Conservation (phyloP, 2,329 filamentous ascomycete genomes). For the Triangularia verruculosa region DNA sequence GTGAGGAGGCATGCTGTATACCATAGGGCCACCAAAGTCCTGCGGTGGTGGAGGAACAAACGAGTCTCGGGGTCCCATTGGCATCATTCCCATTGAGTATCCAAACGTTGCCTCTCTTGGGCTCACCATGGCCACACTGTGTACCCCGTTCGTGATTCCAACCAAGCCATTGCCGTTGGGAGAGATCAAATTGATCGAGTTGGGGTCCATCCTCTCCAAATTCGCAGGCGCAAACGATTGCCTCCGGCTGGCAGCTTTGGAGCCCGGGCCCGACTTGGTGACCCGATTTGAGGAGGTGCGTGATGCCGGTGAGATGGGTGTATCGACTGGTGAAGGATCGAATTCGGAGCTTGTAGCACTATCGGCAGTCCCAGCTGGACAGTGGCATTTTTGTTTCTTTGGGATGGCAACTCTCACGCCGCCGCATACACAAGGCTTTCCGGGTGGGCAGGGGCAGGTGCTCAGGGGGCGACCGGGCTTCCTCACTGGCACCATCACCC, state of each 20-base stretch:
- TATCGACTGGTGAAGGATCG: conserved; percentile 29
- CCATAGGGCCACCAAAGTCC: conserved; percentile 6
- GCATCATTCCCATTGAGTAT: conserved; percentile 7
- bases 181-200: conserved; percentile 47
- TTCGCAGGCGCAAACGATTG: conserved; percentile 48
- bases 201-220: conserved; percentile 53
- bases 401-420: conserved; percentile 64
- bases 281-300: conserved; percentile 43
- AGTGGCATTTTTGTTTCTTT: conserved; percentile 55
- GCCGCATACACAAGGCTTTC: conserved; percentile 59
- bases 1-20: conserved; percentile 3
- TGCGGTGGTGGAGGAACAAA: conserved; percentile 12
- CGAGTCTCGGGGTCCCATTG: conserved; percentile 10
- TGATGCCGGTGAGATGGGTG: conserved; percentile 37
- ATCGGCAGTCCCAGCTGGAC: conserved; percentile 31
- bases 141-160: conserved; percentile 25
- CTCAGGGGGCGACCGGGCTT: conserved; percentile 70
- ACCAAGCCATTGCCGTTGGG: conserved; percentile 23
- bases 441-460: conserved; percentile 63
- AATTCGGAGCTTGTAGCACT: conserved; percentile 26
- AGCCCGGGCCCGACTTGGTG: conserved; percentile 40
- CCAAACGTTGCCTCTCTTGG: conserved; percentile 10
- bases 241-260: conserved; percentile 41
- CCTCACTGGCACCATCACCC: conserved; percentile 66
- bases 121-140: conserved; percentile 26